Conservation (phyloP, 2,329 filamentous ascomycete genomes). For the Clonostachys rosea region DNA sequence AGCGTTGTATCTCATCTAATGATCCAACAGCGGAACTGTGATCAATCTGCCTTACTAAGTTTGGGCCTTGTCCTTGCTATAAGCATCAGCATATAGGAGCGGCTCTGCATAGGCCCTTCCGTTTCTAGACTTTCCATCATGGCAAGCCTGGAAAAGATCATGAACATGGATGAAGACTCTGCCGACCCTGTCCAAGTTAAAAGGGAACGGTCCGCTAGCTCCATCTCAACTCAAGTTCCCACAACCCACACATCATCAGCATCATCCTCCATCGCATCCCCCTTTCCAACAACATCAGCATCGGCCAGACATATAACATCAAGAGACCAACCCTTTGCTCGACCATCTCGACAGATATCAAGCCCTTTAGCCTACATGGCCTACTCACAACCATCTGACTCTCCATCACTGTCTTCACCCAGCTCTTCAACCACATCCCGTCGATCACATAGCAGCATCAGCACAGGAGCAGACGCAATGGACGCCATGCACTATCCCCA, state of each 20-base stretch:
- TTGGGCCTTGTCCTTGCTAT: conserved; percentile 22
- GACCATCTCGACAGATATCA: conserved; percentile 1
- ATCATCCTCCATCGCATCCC: conserved; percentile 21
- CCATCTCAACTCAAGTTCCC: no score
- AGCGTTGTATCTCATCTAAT: no score
- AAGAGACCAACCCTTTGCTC: conserved; percentile 11
- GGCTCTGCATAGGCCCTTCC: conserved; percentile 16
- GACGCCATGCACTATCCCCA: conserved; percentile 25
- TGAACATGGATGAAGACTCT: conserved; percentile 49
- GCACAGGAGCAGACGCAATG: conserved; percentile 37
- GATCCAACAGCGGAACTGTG: no score
- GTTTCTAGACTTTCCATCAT: conserved; percentile 37
- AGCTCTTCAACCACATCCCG: conserved; percentile 15
- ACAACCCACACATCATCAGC: conserved; percentile 12
- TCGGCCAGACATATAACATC: conserved; percentile 14
- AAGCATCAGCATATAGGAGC: conserved; percentile 2
- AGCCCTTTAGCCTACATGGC: conserved; percentile 15
- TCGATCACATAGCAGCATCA: conserved; percentile 38
- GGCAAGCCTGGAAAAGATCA: conserved; percentile 52
- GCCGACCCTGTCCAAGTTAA: conserved; percentile 35
- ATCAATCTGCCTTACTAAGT: conserved; percentile 39
- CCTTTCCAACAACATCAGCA: conserved; percentile 21
- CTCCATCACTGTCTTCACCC: conserved; percentile 5
- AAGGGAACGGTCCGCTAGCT: conserved; percentile 28
- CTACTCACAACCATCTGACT: conserved; percentile 17